Percentiles rank a stretch among this genome's conserved stretches.
Conservation (phyloP, 169 alveolate species). For the Eimeria tenella region DNA sequence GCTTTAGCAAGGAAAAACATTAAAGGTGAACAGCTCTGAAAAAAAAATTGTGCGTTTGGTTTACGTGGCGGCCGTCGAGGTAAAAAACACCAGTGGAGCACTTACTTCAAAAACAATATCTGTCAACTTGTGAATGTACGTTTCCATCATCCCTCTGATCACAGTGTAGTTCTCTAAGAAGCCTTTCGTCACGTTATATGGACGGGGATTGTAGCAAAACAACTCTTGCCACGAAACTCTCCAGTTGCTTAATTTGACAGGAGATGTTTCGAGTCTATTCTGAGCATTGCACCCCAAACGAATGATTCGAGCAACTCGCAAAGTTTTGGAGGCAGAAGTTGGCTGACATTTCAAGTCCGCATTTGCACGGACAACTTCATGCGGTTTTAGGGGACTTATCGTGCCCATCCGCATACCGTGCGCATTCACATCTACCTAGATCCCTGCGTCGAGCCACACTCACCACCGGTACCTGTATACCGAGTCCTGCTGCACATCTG, state of each 20-base stretch:
- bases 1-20: background rate
- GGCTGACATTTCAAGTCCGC: too few relatives aligned
- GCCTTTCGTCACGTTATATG: constrained; percentile 31
- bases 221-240: constrained; percentile 77
- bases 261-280: constrained; percentile 67
- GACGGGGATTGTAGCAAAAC: constrained; percentile 78
- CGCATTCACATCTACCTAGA: too few relatives aligned
- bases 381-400: too few relatives aligned
- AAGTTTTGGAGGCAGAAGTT: too few relatives aligned
- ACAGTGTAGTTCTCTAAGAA: constrained; percentile 73
- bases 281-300: background rate
- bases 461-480: constrained; percentile 67
- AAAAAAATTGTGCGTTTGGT: background rate
- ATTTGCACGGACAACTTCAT: too few relatives aligned
- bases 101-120: constrained; percentile 72
- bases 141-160: constrained; percentile 59
- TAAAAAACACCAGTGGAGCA: background rate
- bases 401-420: too few relatives aligned
- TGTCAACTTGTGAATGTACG: constrained; percentile 19
- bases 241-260: constrained; percentile 73
- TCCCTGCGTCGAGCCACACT: background rate
- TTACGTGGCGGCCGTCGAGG: too few relatives aligned
- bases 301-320: too few relatives aligned
- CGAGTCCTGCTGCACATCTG: constrained; percentile 52
- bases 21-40: background rate